A percentile compares a stretch with the other conserved stretches of the same genome.
phyloP scores from a whole-genome alignment of 371 early-diverging fungal species.

The Mortierella sp. region DNA sequence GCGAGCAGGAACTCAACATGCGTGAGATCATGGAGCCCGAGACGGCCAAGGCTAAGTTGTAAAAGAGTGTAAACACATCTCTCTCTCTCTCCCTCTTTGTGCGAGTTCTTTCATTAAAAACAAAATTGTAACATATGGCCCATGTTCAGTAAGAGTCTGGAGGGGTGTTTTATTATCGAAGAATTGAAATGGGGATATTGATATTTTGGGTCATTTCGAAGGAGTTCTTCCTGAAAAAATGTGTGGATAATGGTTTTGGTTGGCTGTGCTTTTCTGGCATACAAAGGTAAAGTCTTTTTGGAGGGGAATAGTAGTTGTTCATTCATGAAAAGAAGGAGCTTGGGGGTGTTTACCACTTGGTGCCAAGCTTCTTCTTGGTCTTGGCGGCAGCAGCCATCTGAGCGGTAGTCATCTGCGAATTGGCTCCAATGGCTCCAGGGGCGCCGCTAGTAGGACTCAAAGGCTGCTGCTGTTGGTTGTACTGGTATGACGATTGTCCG shows the following conservation, averaged over 20 bases:
- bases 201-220: not conserved
- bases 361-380: slow-evolving; percentile 50
- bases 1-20: slow-evolving; percentile 52
- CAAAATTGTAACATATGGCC: too few species aligned
- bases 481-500: not conserved
- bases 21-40: slow-evolving; percentile 57
- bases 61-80: too few species aligned
- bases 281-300: too few species aligned
- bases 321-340: not conserved
- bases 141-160: too few species aligned
- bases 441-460: not conserved
- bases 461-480: slow-evolving; percentile 18
- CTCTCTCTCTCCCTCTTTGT: not conserved
- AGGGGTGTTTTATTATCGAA: slow-evolving; percentile 2
- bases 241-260: not conserved
- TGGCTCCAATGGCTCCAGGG: slow-evolving; percentile 7
- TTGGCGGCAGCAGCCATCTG: slow-evolving; percentile 45
- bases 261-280: too few species aligned
- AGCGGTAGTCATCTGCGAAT: slow-evolving; percentile 42
- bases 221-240: not conserved
- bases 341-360: slow-evolving; percentile 27
- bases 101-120: too few species aligned
- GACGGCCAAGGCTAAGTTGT: slow-evolving; percentile 45
- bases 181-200: not conserved
- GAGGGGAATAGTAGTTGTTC: not conserved